These are phyloP conservation scores for Phytophthora europaea DNA, from an alignment of 352 stramenopile genomes.

Conservation along the genomic window DNA sequence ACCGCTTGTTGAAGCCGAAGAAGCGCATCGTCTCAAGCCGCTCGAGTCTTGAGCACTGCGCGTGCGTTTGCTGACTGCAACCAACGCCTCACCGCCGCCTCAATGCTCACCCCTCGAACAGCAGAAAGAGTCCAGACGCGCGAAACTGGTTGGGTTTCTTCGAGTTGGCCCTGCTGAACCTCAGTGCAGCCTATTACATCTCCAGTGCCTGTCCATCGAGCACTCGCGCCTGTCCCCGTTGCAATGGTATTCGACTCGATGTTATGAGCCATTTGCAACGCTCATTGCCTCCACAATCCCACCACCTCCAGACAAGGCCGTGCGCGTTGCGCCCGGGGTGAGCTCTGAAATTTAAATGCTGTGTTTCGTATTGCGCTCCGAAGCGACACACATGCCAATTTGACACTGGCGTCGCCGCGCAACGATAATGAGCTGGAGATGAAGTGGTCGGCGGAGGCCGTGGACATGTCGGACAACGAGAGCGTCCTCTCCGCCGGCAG, in stretches of 20 bases:
- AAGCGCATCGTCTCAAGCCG: slow-evolving; percentile 29
- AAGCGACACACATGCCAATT: not conserved
- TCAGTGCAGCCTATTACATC: not conserved
- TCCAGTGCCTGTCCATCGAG: slow-evolving; percentile 9
- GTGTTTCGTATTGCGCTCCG: not conserved
- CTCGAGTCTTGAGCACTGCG: slow-evolving; percentile 12
- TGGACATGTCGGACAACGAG: no score
- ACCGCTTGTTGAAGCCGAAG: slow-evolving; percentile 22
- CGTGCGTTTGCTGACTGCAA: slow-evolving; percentile 25
- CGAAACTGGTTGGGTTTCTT: slow-evolving; percentile 19
- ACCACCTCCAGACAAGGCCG: no score
- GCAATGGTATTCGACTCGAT: no score
- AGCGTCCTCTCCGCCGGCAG: slow-evolving; percentile 69
- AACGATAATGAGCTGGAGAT: slow-evolving; percentile 77
- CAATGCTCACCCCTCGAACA: slow-evolving; percentile 10
- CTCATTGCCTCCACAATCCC: no score
- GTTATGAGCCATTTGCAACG: not conserved
- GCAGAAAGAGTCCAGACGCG: slow-evolving; percentile 28
- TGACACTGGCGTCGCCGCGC: not conserved
- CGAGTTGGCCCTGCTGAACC: not conserved
- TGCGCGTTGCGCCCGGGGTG: no score
- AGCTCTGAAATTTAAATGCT: no score
- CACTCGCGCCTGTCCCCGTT: no score
- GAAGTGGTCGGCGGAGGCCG: slow-evolving; percentile 69
- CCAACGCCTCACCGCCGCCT: not conserved